Conservation (phyloP, 1,284 basidiomycete species). For the Wallemia mellicola region DNA sequence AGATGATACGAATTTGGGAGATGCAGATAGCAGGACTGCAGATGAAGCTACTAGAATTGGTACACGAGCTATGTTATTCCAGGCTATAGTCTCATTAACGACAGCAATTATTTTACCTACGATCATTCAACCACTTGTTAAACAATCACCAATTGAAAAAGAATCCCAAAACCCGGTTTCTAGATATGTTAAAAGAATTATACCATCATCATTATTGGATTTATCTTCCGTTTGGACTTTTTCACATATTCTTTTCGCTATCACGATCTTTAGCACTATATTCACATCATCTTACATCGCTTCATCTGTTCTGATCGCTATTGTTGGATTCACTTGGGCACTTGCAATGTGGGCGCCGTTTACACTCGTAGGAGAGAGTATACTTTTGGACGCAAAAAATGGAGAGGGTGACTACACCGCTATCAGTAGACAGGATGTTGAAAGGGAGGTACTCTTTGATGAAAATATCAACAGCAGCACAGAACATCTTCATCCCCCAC, state of each 20-base stretch:
- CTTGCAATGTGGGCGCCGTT: slow-evolving; percentile 52
- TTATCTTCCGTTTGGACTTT: slow-evolving; percentile 40
- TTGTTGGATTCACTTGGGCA: slow-evolving; percentile 46
- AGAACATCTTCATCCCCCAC: slow-evolving; percentile 9
- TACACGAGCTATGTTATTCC: slow-evolving; percentile 49
- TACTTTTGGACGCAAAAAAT: background rate
- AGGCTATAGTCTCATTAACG: slow-evolving; percentile 35
- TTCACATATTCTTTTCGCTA: slow-evolving; percentile 35
- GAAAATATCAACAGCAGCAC: slow-evolving; percentile 7
- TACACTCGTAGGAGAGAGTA: slow-evolving; percentile 23
- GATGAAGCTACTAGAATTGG: slow-evolving; percentile 48
- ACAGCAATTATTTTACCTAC: slow-evolving; percentile 42
- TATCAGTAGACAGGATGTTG: slow-evolving; percentile 1
- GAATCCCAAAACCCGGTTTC: slow-evolving; percentile 5
- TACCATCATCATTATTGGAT: slow-evolving; percentile 18
- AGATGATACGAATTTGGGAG: slow-evolving; percentile 12
- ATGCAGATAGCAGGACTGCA: slow-evolving; percentile 10
- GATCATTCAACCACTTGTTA: slow-evolving; percentile 20
- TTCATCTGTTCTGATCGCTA: slow-evolving; percentile 31
- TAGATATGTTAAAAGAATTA: slow-evolving; percentile 9
- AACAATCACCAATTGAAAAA: slow-evolving; percentile 1
- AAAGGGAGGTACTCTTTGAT: slow-evolving; percentile 11
- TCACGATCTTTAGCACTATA: slow-evolving; percentile 42
- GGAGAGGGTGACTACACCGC: background rate
- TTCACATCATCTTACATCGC: slow-evolving; percentile 30